Evolutionary conservation across 371 early-diverging fungal species (phyloP).

Genomic region (Syncephalastrum racemosum): DNA sequence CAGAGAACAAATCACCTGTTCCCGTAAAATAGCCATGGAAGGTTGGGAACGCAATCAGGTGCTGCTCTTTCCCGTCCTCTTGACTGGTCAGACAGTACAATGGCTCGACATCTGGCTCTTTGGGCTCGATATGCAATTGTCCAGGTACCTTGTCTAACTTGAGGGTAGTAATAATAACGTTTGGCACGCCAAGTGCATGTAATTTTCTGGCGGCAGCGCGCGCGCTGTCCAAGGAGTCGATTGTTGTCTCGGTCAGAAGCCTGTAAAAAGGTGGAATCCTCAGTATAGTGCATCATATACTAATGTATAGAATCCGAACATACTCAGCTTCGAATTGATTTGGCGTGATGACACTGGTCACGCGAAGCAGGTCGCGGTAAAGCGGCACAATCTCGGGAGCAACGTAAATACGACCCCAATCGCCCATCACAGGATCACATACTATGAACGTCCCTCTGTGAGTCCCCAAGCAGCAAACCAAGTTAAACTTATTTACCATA

Average conservation of each 20-base stretch:
- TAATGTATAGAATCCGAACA: conserved; percentile 8
- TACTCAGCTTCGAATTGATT: conserved; percentile 93
- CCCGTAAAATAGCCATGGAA: conserved; percentile 84
- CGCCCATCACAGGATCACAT: conserved; percentile 94
- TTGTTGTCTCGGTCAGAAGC: conserved; percentile 60
- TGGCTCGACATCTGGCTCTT: conserved; percentile 20
- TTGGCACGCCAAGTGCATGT: conserved; percentile 65
- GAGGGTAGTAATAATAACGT: conserved; percentile 77
- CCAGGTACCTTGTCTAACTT: conserved; percentile 33
- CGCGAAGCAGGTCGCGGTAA: conserved; percentile 65
- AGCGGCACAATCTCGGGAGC: conserved; percentile 75
- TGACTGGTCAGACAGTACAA: conserved; percentile 43
- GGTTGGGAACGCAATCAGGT: conserved; percentile 74
- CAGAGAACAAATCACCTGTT: conserved; percentile 90
- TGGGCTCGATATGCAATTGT: conserved; percentile 21
- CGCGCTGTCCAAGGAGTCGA: conserved; percentile 54
- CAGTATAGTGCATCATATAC: not conserved
- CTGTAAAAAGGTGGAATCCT: not conserved
- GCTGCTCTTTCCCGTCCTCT: conserved; percentile 29
- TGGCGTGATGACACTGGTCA: conserved; percentile 84
- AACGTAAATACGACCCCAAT: conserved; percentile 84
- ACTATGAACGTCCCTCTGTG: conserved; percentile 41
- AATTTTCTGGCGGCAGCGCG: conserved; percentile 56
- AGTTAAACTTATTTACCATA: conserved; percentile 36
- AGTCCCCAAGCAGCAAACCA: not conserved